Base-by-base conservation (phyloP, 1,139 yeast genomes). In the Magnusiomyces fungicola region DNA sequence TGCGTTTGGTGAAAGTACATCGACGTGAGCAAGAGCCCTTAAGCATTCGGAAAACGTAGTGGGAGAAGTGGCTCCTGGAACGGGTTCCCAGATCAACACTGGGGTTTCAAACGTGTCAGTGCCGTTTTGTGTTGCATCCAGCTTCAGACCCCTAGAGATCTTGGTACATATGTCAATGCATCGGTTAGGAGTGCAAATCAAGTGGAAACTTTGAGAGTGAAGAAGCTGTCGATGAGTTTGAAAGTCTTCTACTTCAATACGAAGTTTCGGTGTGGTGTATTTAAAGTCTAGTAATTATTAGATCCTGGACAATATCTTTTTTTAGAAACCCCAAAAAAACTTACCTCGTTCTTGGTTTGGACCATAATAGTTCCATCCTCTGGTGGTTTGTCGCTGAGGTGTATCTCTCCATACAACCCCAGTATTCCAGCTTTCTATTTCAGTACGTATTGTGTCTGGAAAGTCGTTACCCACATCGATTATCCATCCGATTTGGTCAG, bases 401-500 rank as follows among this genome's bases (percentile, higher is more conserved):
- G 81, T 79, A 2, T 66, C 60, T 43, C 96, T 68, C 58, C 77
- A 77, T 0, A 79, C 61, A 0, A 76, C 71, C 0, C 83, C 85
- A 0, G 88, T 72, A 0, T 71, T 65, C 95, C 96, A 88, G 0
- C 69, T 56, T 1, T 70, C 63, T 10, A 90, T 61, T 51, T 76
- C 75, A 0, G 63, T 49, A 45, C 71, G 69, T 0, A 82, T 69
- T 0, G 59, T 60, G 0, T 41, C 46, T 0, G 96, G 95, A 60
- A 88, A 87, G 61, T 89, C 97, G 2, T 63, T 58, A 0, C 97
- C 97, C 51, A 77, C 74, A 62, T 90, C 97, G 1, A 88, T 75
- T 12, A 90, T 78, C 67, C 94, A 87, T 1, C 82, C 75, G 2
- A 84, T 71, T 21, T 41, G 27, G 16, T 41, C 10, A 4, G 36